phyloP scores from a whole-genome alignment of 306 rosid species.

The Malus asiatica region DNA sequence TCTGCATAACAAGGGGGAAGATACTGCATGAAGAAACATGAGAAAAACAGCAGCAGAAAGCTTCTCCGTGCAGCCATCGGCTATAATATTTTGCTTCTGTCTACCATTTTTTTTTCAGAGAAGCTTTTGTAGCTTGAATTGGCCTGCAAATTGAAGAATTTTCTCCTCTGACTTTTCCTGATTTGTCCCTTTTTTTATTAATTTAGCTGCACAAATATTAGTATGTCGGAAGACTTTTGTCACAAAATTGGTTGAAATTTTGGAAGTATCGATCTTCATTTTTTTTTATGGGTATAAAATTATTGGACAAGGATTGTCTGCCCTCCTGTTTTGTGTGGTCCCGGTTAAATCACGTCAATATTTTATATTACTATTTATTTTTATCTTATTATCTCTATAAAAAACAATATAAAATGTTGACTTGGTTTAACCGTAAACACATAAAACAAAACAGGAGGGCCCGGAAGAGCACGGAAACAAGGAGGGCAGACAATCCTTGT shows the following conservation, averaged over 20 bases:
- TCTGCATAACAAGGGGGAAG: neutral
- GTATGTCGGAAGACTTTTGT: neutral
- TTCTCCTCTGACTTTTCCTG: neutral
- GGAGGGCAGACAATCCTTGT: no score
- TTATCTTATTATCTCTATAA: no score
- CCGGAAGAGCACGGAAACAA: no score
- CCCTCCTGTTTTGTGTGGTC: no score
- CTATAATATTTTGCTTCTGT: neutral
- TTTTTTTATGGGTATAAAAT: neutral
- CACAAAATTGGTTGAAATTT: neutral
- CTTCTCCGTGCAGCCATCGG: neutral
- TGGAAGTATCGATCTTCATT: neutral
- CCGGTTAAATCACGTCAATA: no score
- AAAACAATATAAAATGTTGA: no score
- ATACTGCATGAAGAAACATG: neutral
- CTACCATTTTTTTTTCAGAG: neutral
- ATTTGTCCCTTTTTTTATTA: neutral
- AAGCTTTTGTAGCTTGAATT: neutral
- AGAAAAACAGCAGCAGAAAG: neutral
- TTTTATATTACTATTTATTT: no score
- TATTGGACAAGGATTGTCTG: neutral
- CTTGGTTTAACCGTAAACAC: no score
- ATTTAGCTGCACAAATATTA: neutral
- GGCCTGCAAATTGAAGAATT: neutral
- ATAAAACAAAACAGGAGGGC: no score